Evolutionary conservation across 148 eudicot genomes (phyloP).

Genomic region (Cornus suecica): DNA sequence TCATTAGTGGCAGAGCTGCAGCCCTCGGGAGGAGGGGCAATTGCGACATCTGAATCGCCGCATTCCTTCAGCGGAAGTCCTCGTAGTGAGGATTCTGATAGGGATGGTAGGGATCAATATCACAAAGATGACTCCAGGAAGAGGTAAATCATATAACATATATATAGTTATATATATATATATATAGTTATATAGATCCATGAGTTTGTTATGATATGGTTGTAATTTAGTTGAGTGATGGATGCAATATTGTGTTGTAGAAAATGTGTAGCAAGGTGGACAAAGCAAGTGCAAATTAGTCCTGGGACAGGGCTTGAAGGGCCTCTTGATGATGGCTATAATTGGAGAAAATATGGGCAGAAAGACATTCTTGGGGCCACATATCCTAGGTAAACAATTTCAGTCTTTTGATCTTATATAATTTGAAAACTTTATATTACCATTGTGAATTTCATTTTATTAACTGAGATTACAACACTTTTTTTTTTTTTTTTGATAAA

Average conservation of each 20-base stretch:
- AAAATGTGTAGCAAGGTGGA: constrained; percentile 31
- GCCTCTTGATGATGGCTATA: constrained; percentile 43
- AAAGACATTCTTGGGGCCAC: constrained; percentile 55
- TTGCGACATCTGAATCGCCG: constrained; percentile 25
- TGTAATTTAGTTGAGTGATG: background rate
- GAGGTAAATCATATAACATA: constrained; percentile 11
- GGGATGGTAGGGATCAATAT: constrained; percentile 20
- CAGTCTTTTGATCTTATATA: background rate
- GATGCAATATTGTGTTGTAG: constrained; percentile 14
- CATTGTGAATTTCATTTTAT: no score
- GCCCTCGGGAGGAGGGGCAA: background rate
- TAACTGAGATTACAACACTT: no score
- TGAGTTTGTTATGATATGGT: background rate
- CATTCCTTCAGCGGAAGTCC: constrained; percentile 30
- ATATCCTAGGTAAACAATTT: constrained; percentile 36
- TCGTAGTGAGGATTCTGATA: constrained; percentile 29
- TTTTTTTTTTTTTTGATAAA: no score
- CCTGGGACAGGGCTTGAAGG: constrained; percentile 37
- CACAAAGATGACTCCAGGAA: constrained; percentile 12
- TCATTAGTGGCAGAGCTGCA: background rate
- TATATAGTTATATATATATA: background rate
- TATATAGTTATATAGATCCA: background rate
- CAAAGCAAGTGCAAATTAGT: constrained; percentile 28
- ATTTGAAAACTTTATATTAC: no score
- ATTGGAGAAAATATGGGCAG: constrained; percentile 56